Evolutionary conservation across 345 rosid genomes (phyloP), one percentile per base, ranked within the genome.

Genomic region (Limnanthes douglasii): DNA sequence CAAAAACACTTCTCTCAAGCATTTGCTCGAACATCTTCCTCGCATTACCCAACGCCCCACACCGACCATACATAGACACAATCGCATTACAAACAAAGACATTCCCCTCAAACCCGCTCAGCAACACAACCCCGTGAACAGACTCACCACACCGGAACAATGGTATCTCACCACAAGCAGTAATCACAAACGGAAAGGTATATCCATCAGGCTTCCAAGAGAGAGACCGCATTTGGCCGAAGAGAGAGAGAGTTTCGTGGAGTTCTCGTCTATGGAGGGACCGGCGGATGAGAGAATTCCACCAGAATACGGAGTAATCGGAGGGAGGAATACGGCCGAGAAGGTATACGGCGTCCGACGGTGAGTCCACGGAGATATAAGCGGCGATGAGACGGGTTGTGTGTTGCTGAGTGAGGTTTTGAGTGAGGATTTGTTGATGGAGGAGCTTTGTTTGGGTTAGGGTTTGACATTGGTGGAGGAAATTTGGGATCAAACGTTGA

Each of bases 131-230:
- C 11, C 57, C 71, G 15, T 85, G 96, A 11, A 72, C 42, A 2
- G 79, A 57, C 7, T 51, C 61, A 8, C 96, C 85, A 5, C 25
- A 25, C 5, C 34, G 47, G 22, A 46, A 37, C 1, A 62, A 71
- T 4, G 60, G 37, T n/a, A 67, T 23, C 32, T 71, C 80, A 2
- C 90, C 90, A 16, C 73, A 80, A 18, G 93, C 90, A 46, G 76
- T 85, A 40, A 80, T 62, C 31, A 80, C 75, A 27, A 76, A 73
- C 8, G 96, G 88, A 54, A 50, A 69, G 15, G 96, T 85, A 47
- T 73, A 65, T 41, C 73, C 66, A 8, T 85, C 93, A 22, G 96
- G 93, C 22, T 54, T 43, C 74, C 79, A 80, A 3, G 72, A 72
- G 11, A 65, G 57, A 33, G 60, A 37, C 40, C 41, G 57, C 88